A percentile compares a stretch with the other conserved stretches of the same genome.
These are phyloP conservation scores for Scorias spongiosa DNA, from an alignment of 2,329 filamentous ascomycete genomes.

Conservation along the genomic window DNA sequence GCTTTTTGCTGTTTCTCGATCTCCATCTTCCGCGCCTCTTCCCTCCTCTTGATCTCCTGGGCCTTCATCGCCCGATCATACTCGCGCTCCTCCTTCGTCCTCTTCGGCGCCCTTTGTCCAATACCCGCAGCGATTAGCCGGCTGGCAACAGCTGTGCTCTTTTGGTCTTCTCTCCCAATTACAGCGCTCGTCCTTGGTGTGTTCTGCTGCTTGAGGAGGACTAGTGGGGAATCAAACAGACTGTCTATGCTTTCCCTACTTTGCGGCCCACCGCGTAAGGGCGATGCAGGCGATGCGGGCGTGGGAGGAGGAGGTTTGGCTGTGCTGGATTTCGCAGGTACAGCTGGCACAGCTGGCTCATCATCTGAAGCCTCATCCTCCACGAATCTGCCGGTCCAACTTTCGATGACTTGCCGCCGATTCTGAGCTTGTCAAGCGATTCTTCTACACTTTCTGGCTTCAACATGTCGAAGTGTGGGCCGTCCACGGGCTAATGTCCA, in stretches of 20 bases:
- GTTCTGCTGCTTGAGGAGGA: not conserved
- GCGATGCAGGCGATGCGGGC: slow-evolving; percentile 40
- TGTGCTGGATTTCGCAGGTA: slow-evolving; percentile 18
- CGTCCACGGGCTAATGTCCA: no score
- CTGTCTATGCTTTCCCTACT: slow-evolving; percentile 5
- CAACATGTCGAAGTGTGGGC: not conserved
- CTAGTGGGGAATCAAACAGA: slow-evolving; percentile 1
- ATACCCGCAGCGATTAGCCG: slow-evolving; percentile 80
- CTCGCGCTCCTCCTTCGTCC: slow-evolving; percentile 75
- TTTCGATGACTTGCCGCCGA: slow-evolving; percentile 13
- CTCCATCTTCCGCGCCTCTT: slow-evolving; percentile 55
- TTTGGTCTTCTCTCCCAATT: slow-evolving; percentile 40
- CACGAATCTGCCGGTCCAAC: slow-evolving; percentile 46
- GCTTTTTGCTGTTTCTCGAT: slow-evolving; percentile 46
- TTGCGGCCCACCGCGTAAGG: not conserved
- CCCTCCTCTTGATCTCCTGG: slow-evolving; percentile 64
- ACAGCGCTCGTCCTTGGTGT: not conserved
- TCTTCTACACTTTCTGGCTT: slow-evolving; percentile 5
- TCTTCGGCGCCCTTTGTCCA: slow-evolving; percentile 63
- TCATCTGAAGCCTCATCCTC: slow-evolving; percentile 50
- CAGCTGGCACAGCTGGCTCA: slow-evolving; percentile 1
- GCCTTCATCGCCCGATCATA: slow-evolving; percentile 73
- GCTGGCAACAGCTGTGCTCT: slow-evolving; percentile 81
- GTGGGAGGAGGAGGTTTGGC: slow-evolving; percentile 45
- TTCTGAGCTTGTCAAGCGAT: slow-evolving; percentile 19